These are phyloP conservation scores for Fusarium subglutinans DNA, from an alignment of 2,329 filamentous ascomycete genomes.

Conservation along the genomic window DNA sequence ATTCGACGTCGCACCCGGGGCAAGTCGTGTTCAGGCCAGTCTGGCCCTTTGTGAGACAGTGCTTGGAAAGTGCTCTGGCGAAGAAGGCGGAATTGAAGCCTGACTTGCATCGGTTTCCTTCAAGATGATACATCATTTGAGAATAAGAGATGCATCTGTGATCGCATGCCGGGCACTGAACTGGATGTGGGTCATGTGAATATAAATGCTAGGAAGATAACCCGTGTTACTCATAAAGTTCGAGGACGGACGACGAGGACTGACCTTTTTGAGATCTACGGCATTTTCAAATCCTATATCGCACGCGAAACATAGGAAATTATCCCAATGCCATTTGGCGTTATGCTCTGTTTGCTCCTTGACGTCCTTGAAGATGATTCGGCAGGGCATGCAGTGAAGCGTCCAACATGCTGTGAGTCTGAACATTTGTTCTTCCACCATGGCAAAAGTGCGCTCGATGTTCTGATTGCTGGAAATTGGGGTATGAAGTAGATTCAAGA, in stretches of 20 bases:
- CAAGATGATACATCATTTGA: neutral
- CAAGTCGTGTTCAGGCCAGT: neutral
- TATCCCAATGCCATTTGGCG: neutral
- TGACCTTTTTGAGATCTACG: neutral
- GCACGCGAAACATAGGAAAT: neutral
- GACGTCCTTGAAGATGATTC: neutral
- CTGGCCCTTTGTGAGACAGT: neutral
- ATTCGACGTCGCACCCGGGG: neutral
- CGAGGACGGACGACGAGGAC: neutral
- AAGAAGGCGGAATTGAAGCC: neutral
- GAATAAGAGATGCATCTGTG: neutral
- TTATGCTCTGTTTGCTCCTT: neutral
- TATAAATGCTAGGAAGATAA: neutral
- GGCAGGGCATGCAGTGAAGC: neutral
- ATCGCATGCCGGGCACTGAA: neutral
- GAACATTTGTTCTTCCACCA: neutral
- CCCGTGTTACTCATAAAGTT: neutral
- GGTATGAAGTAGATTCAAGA: neutral
- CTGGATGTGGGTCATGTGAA: neutral
- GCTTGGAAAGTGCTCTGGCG: neutral
- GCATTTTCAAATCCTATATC: neutral
- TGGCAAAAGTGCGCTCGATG: accelerated
- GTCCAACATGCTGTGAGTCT: neutral
- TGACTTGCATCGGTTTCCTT: neutral
- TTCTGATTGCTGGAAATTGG: neutral